Conservation (phyloP, 2,329 filamentous ascomycete genomes). For the Clonostachys solani region DNA sequence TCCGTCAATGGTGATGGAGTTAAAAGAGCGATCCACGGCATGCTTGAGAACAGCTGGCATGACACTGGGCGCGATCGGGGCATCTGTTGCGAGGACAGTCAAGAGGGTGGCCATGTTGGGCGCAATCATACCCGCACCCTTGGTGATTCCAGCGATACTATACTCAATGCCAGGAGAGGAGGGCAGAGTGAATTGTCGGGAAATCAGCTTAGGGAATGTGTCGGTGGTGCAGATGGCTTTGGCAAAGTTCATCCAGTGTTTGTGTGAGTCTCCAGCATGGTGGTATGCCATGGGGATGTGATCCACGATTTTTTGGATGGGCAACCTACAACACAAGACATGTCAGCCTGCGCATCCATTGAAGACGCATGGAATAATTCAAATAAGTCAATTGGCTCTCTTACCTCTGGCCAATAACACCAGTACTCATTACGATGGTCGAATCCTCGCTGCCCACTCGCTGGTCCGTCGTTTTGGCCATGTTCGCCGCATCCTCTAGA, state of each 20-base stretch:
- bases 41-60: constrained; percentile 67
- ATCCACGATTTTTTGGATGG: constrained; percentile 83
- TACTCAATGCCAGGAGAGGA: constrained; percentile 74
- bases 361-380: neutral
- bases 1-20: constrained; percentile 94
- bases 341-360: neutral
- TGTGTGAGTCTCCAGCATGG: constrained; percentile 69
- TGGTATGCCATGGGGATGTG: constrained; percentile 75
- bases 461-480: constrained; percentile 77
- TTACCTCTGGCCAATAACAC: constrained; percentile 90
- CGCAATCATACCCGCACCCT: constrained; percentile 98
- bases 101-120: constrained; percentile 98
- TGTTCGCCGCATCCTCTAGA: constrained; percentile 79
- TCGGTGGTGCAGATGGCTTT: constrained; percentile 97
- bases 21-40: constrained; percentile 83
- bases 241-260: constrained; percentile 82
- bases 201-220: constrained; percentile 95
- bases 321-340: constrained; percentile 50
- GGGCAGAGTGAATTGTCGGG: constrained; percentile 77
- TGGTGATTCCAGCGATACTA: constrained; percentile 89
- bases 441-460: constrained; percentile 40
- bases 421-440: constrained; percentile 97
- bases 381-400: constrained; percentile 9
- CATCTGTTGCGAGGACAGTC: constrained; percentile 88
- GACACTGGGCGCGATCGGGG: constrained; percentile 64